Conservation (phyloP, 345 rosid species). For the Triadica sebifera region DNA sequence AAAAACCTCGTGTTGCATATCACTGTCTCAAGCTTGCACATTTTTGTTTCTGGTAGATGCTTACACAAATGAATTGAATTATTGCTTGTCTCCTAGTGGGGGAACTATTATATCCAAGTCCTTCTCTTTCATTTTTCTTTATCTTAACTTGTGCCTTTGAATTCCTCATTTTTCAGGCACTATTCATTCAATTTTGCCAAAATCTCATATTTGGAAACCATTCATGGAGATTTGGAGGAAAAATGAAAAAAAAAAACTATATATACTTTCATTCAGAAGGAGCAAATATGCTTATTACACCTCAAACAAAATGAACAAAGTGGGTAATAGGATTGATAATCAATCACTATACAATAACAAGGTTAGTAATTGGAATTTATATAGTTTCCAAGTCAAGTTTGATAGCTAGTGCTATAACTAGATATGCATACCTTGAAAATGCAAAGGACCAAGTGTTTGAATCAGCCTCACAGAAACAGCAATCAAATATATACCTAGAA, state of each 20-base stretch:
- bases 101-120: not conserved
- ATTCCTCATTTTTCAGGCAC: not conserved
- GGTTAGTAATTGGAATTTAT: not conserved
- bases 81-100: not conserved
- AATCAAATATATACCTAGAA: constrained; percentile 54
- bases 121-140: not conserved
- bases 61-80: not conserved
- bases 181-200: not conserved
- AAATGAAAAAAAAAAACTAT: not conserved
- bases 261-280: not conserved
- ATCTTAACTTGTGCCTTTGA: not conserved
- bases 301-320: not conserved
- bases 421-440: constrained; percentile 2
- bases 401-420: not conserved
- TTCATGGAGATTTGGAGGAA: not conserved
- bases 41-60: not conserved
- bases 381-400: not conserved
- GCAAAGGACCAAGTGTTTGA: constrained; percentile 35
- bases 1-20: not conserved
- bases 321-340: not conserved
- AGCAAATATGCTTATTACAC: not conserved
- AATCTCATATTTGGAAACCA: not conserved
- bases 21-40: not conserved
- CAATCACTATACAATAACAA: not conserved
- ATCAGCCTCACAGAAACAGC: constrained; percentile 55